phyloP scores from a whole-genome alignment of 352 stramenopile genomes.

The Globisporangium irregulare region DNA sequence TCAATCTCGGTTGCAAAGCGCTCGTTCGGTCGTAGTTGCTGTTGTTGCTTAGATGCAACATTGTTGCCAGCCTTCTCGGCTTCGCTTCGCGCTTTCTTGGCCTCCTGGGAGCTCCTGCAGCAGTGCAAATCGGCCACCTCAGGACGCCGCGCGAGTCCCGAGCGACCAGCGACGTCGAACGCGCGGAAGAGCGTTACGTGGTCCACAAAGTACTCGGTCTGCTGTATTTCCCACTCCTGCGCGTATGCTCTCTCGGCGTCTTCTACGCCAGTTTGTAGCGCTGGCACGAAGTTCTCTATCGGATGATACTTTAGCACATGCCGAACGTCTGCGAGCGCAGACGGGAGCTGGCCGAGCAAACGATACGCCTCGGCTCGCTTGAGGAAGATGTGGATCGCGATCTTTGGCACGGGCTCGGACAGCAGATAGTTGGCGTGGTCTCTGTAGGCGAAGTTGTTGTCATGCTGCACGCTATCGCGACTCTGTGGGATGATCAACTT shows the following conservation, averaged over 20 bases:
- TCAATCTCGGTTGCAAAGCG: constrained; percentile 34
- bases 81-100: constrained; percentile 17
- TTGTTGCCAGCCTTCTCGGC: constrained; percentile 1
- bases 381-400: constrained; percentile 37
- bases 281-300: constrained; percentile 14
- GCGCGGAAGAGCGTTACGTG: constrained; percentile 40
- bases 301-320: constrained; percentile 31
- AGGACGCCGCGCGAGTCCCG: constrained; percentile 39
- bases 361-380: constrained; percentile 44
- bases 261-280: constrained; percentile 2
- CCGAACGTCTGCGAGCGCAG: constrained; percentile 38
- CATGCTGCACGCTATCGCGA: constrained; percentile 10
- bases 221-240: constrained; percentile 36
- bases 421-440: constrained; percentile 10
- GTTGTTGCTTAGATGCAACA: not conserved
- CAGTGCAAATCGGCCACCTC: constrained; percentile 37
- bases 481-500: constrained; percentile 17
- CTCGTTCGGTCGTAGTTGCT: constrained; percentile 25
- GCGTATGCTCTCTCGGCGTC: constrained; percentile 21
- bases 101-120: not conserved
- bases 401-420: constrained; percentile 20
- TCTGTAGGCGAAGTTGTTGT: constrained; percentile 12
- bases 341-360: constrained; percentile 41
- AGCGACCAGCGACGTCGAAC: constrained; percentile 40
- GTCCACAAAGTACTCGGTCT: constrained; percentile 50